These are phyloP conservation scores for Halteria grandinella DNA, from an alignment of 73 alveolate genomes.

Conservation along the genomic window DNA sequence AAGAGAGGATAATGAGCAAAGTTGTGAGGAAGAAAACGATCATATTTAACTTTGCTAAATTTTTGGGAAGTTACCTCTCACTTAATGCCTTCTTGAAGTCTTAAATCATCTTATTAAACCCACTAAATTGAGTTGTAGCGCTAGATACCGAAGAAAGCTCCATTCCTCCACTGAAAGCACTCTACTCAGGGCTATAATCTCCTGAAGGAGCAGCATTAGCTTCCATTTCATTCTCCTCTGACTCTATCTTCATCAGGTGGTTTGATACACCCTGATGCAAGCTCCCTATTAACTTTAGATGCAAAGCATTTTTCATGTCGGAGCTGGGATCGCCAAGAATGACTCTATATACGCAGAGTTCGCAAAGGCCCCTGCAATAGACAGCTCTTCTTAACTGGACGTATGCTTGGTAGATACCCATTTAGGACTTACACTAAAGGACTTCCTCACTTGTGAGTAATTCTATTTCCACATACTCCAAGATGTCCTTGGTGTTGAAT, in stretches of 20 bases:
- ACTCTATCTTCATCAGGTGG: not conserved
- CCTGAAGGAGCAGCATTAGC: not conserved
- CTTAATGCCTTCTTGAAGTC: slow-evolving; percentile 44
- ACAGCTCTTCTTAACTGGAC: slow-evolving; percentile 1
- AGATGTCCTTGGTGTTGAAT: slow-evolving; percentile 16
- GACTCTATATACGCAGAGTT: slow-evolving; percentile 4
- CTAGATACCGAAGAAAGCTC: not conserved
- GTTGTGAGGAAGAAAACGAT: not conserved
- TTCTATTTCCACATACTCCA: slow-evolving; percentile 28
- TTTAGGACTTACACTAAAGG: slow-evolving; percentile 8
- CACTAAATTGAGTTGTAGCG: slow-evolving; percentile 16
- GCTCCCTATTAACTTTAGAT: not conserved
- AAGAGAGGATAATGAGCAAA: not conserved
- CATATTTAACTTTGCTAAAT: not conserved
- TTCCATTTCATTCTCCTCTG: not conserved
- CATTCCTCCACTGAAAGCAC: not conserved
- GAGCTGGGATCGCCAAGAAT: not conserved
- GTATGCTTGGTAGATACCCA: slow-evolving; percentile 18
- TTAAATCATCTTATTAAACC: slow-evolving; percentile 21
- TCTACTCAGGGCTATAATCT: not conserved
- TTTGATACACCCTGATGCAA: too few relatives aligned
- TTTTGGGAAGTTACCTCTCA: slow-evolving; percentile 24
- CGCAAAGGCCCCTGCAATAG: slow-evolving; percentile 6
- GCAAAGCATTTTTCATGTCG: not conserved
- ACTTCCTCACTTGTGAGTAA: slow-evolving; percentile 13